phyloP scores from a whole-genome alignment of 305 asterid genomes.

The Plantago coronopus region DNA sequence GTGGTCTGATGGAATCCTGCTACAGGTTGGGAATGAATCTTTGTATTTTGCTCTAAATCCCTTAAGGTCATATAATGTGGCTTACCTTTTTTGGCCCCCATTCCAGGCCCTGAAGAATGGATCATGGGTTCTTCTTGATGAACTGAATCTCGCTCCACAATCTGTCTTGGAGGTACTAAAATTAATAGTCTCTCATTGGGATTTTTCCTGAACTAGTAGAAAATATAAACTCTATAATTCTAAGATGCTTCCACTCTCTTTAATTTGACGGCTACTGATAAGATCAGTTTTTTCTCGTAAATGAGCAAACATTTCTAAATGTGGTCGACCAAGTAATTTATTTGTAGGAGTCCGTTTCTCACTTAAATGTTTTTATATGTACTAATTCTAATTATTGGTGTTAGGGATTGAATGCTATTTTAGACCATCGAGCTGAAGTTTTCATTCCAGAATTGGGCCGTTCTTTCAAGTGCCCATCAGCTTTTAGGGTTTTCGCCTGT shows the following conservation, averaged over 20 bases:
- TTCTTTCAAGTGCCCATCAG: slow-evolving; percentile 77
- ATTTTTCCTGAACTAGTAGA: neutral
- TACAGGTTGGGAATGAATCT: slow-evolving; percentile 56
- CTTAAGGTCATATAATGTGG: slow-evolving; percentile 8
- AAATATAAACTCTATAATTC: neutral
- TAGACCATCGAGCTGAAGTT: slow-evolving; percentile 99
- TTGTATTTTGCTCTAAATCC: slow-evolving; percentile 16
- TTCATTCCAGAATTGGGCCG: slow-evolving; percentile 92
- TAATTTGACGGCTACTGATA: too few relatives aligned
- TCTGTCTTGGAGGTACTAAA: slow-evolving; percentile 85
- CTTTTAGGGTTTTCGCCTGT: slow-evolving; percentile 95
- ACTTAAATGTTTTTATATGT: slow-evolving; percentile 7
- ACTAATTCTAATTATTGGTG: slow-evolving; percentile 8
- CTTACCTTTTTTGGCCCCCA: slow-evolving; percentile 20
- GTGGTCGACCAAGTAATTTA: slow-evolving; percentile 3
- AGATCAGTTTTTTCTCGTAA: neutral
- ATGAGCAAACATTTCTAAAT: neutral
- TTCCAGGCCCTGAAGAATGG: slow-evolving; percentile 91
- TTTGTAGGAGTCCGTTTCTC: slow-evolving; percentile 19
- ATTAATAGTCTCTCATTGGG: neutral
- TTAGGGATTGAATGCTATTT: slow-evolving; percentile 91
- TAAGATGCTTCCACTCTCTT: neutral
- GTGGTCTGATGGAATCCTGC: slow-evolving; percentile 98
- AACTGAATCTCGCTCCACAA: slow-evolving; percentile 97
- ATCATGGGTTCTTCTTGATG: slow-evolving; percentile 97